Evolutionary conservation across 352 stramenopile species (phyloP), one percentile per base, ranked within the genome.

Genomic region (Phytophthora idaei): DNA sequence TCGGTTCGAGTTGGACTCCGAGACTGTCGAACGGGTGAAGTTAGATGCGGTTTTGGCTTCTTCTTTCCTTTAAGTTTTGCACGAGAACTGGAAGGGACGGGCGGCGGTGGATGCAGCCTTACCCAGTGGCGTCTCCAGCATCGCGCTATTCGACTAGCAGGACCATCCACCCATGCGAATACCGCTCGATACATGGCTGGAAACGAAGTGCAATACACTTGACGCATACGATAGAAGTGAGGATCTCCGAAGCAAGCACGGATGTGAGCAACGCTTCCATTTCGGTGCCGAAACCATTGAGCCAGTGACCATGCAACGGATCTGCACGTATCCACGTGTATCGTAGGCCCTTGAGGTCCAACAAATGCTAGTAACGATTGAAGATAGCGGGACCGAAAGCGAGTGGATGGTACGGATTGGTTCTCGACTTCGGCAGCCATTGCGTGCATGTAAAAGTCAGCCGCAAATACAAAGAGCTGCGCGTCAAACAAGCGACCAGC

Each of bases 141-240:
- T 1, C 51, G 48, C 21, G 56, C 64, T 57, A 86, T 77, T n/a
- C 45, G 65, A 12, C 48, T 39, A 29, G 73, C 73, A 36, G 64
- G 75, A 1, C 36, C 57, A 39, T 79, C 76, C n/a, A 81, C 36
- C 73, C 73, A 79, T 7, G 52, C 67, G 45, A 86, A 84, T 14
- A 79, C 60, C 5, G 51, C 57, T 11, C 58, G 54, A 47, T 83
- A 78, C 47, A 86, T 83, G 4, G 44, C 44, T 31, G 61, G 64
- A 28, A 84, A 86, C 27, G 41, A 54, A n/a, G 8, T 32, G 34
- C 28, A 62, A 57, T 75, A 86, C 14, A 81, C 21, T 5, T n/a
- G 9, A 17, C 75, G 73, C 37, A 83, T n/a, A 5, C n/a, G 50
- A 57, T 80, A 82, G 51, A 67, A 84, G 29, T 69, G 9, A 3